phyloP scores from a whole-genome alignment of 495 filamentous ascomycete genomes.

The Xylaria bambusicola region DNA sequence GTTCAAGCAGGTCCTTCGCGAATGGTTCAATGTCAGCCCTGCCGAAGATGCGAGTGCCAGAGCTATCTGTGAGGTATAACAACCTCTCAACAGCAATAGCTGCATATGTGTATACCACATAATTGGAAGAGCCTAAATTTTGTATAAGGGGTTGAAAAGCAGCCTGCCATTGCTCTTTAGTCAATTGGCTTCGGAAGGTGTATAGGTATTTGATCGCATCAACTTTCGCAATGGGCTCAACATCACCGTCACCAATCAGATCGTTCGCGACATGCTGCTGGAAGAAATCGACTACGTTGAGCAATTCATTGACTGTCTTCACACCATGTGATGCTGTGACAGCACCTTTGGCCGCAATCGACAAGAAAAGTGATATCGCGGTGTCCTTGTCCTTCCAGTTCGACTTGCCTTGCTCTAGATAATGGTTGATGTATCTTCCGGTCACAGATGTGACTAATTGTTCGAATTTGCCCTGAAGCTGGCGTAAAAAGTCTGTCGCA shows the following conservation, averaged over 20 bases:
- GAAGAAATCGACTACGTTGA: slow-evolving; percentile 92
- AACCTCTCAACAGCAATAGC: slow-evolving; percentile 91
- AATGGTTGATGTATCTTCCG: slow-evolving; percentile 78
- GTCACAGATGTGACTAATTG: slow-evolving; percentile 78
- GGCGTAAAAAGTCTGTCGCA: slow-evolving; percentile 88
- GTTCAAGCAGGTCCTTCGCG: slow-evolving; percentile 81
- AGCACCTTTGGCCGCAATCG: slow-evolving; percentile 87
- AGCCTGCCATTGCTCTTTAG: slow-evolving; percentile 81
- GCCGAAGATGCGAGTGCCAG: slow-evolving; percentile 73
- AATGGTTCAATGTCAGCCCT: slow-evolving; percentile 71
- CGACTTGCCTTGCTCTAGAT: slow-evolving; percentile 63
- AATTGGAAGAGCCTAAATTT: slow-evolving; percentile 81
- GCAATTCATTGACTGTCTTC: slow-evolving; percentile 77
- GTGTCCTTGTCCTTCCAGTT: slow-evolving; percentile 99
- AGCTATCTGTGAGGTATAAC: slow-evolving; percentile 73
- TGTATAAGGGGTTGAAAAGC: slow-evolving; percentile 89
- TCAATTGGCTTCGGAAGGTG: slow-evolving; percentile 86
- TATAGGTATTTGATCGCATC: slow-evolving; percentile 98
- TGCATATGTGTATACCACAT: slow-evolving; percentile 96
- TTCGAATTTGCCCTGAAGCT: slow-evolving; percentile 87
- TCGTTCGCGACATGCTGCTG: slow-evolving; percentile 84
- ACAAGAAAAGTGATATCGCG: slow-evolving; percentile 90
- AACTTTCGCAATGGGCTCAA: slow-evolving; percentile 87
- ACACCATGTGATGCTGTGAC: slow-evolving; percentile 85
- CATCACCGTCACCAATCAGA: slow-evolving; percentile 63